phyloP scores from a whole-genome alignment of 257 asterid genomes.

The Solanum corneliomulleri region DNA sequence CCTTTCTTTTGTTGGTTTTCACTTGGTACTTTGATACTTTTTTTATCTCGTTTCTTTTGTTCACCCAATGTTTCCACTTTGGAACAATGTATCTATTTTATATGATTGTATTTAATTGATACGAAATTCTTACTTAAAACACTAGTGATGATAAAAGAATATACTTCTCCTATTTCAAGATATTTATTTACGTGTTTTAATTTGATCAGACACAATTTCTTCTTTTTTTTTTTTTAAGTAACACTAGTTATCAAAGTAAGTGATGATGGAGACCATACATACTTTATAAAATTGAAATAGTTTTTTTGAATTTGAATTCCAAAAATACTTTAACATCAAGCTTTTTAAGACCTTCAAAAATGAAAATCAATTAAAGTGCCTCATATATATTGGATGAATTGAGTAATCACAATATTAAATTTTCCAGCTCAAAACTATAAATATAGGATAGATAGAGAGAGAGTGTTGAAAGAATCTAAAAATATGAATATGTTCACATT shows the following conservation, averaged over 20 bases:
- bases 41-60: neutral
- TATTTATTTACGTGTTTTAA: neutral
- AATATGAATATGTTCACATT: neutral
- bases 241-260: neutral
- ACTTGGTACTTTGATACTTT: neutral
- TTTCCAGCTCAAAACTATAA: neutral
- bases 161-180: neutral
- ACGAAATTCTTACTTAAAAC: rapidly evolving
- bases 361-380: neutral
- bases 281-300: neutral
- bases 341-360: neutral
- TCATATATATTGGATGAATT: neutral
- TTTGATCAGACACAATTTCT: neutral
- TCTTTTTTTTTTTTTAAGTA: no score
- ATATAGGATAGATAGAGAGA: neutral
- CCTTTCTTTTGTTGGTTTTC: neutral
- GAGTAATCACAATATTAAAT: neutral
- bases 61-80: neutral
- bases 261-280: neutral
- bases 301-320: neutral
- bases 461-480: neutral
- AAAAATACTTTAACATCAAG: neutral
- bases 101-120: neutral
- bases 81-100: neutral
- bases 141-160: neutral